A percentile compares a stretch with the other conserved stretches of the same genome.
Conservation (phyloP, 2,329 filamentous ascomycete species). For the Colletotrichum eremochloae region DNA sequence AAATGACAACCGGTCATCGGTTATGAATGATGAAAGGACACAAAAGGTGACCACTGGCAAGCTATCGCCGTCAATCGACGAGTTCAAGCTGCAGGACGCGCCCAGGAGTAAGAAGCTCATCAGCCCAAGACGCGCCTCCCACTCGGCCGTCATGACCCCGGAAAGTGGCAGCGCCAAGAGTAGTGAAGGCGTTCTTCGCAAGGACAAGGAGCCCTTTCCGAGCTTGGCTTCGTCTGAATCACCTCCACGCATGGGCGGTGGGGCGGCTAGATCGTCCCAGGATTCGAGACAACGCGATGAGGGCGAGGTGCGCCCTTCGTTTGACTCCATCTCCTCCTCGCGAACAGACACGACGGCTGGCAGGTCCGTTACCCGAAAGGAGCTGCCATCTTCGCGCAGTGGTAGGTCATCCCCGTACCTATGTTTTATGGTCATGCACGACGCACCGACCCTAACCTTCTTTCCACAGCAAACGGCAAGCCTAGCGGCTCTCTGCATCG, state of each 20-base stretch:
- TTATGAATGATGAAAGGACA: slow-evolving; percentile 53
- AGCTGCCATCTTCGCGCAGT: slow-evolving; percentile 63
- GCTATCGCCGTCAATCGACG: slow-evolving; percentile 60
- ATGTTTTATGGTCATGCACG: slow-evolving; percentile 42
- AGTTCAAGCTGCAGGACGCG: slow-evolving; percentile 85
- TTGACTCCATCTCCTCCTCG: slow-evolving; percentile 58
- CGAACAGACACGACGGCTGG: slow-evolving; percentile 54
- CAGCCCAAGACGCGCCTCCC: slow-evolving; percentile 59
- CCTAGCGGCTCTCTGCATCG: slow-evolving; percentile 42
- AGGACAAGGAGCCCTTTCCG: slow-evolving; percentile 51
- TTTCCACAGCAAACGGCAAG: slow-evolving; percentile 54
- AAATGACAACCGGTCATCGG: slow-evolving; percentile 42
- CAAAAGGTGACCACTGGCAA: slow-evolving; percentile 53
- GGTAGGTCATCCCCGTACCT: slow-evolving; percentile 53
- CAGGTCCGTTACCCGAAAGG: slow-evolving; percentile 75
- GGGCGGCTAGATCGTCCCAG: slow-evolving; percentile 67
- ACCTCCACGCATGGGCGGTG: slow-evolving; percentile 51
- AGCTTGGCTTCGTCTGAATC: slow-evolving; percentile 47
- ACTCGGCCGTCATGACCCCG: slow-evolving; percentile 55
- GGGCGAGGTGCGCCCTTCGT: slow-evolving; percentile 59
- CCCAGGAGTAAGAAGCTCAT: slow-evolving; percentile 72
- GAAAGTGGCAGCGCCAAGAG: slow-evolving; percentile 54
- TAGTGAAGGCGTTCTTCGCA: slow-evolving; percentile 53
- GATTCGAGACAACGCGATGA: slow-evolving; percentile 71
- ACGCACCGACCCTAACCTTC: slow-evolving; percentile 43